Evolutionary conservation across 257 asterid genomes (phyloP), one percentile per base, ranked within the genome.

Genomic region (Solanum corneliomulleri): DNA sequence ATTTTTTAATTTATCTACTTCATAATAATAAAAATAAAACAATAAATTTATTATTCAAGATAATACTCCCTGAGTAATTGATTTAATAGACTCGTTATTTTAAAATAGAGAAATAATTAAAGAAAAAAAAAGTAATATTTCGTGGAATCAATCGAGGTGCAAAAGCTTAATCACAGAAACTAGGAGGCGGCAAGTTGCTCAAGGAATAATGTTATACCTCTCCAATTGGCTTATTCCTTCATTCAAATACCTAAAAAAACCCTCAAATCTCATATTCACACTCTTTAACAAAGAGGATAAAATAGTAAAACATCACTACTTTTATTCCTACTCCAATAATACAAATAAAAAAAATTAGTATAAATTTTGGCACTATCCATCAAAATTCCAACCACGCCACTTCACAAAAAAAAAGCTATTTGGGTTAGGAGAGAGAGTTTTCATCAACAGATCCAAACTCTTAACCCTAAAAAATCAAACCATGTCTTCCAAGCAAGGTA

Each of bases 401-500:
- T 80, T 25, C 0, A 44, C 62, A 16, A 16, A 9, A 47, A 42
- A 16, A 20, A 29, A 68, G 29, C 8, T 16, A 11, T 42, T 47
- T 80, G 85, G 85, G 85, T 80, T 18, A 16, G 64, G 68, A 47
- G 85, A 80, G 49, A 20, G 1, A 15, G 62, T 44, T 42, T 77
- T 77, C 41, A 41, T 4, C 66, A 27, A 47, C 85, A 80, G 85
- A 80, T 80, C 85, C 68, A 78, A 47, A 29, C 85, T 47, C 85
- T 80, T 29, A 27, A 29, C 68, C 85, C 85, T 80, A 80, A 80
- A 44, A 47, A 47, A n/a, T n/a, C 47, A 68, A 47, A 80, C 44
- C 85, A 80, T 80, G 68, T 80, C 85, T 80, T 47, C 85, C 25
- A 47, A 80, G 85, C 85, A 80, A 80, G 85, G 85, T 80, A 47